Evolutionary conservation across 2,329 filamentous ascomycete genomes (phyloP), one percentile per base, ranked within the genome.

Genomic region (Pseudocercospora cruenta): DNA sequence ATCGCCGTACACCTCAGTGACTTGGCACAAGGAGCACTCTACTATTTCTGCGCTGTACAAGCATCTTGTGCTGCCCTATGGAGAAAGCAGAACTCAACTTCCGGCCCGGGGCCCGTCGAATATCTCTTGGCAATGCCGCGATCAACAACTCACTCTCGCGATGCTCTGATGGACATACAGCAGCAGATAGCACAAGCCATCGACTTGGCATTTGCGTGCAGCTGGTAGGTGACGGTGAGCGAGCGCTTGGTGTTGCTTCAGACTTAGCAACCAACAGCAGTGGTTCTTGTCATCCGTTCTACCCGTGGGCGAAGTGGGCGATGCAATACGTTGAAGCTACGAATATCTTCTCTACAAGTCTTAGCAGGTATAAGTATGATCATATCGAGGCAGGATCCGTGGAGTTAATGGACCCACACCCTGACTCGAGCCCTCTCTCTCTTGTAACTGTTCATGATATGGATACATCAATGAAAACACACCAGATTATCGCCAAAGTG

Each of bases 231-330:
- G 47, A 19, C 21, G 47, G 22, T 21, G 47, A 21, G 22, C 47
- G 47, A 21, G 49, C 49, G 49, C 49, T 53, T 53, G 22, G 49
- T 22, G 19, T 53, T 53, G 49, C 49, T 53, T 53, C 49, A 53
- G 49, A 53, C 49, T 53, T 14, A 53, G 49, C 49, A 16, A 22
- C 22, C 49, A 53, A 24, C n/a, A 53, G 49, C 49, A 14, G 22
- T 16, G 19, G 49, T 14, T 22, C 49, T 53, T 22, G 14, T 24
- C 4, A 28, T 53, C 49, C 49, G 49, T 24, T 26, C 45, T 8
- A 19, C 45, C 45, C 45, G n/a, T 49, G 45, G 49, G 49, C 10
- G 22, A 21, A 19, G 49, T 53, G 49, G 49, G 22, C 22, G 49
- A 53, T 26, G 49, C 49, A 53, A 24, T 8, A 28, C 47, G 47